Base-by-base conservation (phyloP, 176 grass and related monocot species). In the Bothriochloa decipiens region DNA sequence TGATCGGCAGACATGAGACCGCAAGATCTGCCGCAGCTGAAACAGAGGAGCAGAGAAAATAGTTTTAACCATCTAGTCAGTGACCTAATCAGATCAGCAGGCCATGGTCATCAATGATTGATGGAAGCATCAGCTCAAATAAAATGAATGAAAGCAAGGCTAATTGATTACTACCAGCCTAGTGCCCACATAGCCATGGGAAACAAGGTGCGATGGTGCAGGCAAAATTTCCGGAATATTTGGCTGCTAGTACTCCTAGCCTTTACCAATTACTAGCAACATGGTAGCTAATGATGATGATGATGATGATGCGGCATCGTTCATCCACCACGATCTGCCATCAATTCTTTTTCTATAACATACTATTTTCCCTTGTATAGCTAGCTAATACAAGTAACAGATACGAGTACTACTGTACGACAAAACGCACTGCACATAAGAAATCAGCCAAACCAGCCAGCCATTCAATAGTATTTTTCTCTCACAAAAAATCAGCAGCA, bases 11-110 rank as follows among this genome's bases (percentile, higher is more conserved):
- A 74, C 88, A 90, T 4, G 45, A 5, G 17, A 1, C 57, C 83
- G 67, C 66, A 29, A 22, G 74, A 90, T 74, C 72, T 73, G 88
- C 58, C 28, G 88, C 55, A 26, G 73, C 79, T 86, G 73, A 78
- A 86, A 83, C 67, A 73, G 40, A 29, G 52, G 14, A n/a, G 16
- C 61, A 81, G 72, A 42, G 29, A 25, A 11, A 15, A 4, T 9
- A 53, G 6, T 52, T 65, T 67, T 72, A 77, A 27, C 76, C 14
- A 16, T 70, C 46, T 65, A 58, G 65, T 73, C 35, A 25, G 26
- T 37, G 37, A 72, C 42, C 43, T 47, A 57, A n/a, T n/a, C n/a
- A n/a, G n/a, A 66, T 78, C 72, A 28, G 1, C 45, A 11, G 57
- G 17, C 1, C 6, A 53, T 20, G 53, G 53, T 66, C 42, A 67